phyloP scores from a whole-genome alignment of 345 rosid species.

The Aquilaria yunnanensis region DNA sequence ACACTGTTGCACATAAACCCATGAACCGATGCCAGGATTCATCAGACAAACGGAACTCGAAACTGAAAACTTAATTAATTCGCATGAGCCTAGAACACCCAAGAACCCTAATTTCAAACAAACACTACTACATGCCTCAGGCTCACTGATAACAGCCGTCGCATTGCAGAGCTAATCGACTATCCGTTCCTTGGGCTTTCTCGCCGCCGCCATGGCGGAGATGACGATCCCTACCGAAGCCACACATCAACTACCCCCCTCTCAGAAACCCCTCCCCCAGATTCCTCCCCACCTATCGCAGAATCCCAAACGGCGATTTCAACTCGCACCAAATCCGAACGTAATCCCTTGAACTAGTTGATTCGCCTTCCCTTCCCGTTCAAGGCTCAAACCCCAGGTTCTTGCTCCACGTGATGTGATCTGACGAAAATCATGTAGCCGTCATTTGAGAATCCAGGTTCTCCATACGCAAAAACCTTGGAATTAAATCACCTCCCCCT shows the following conservation, averaged over 20 bases:
- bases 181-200: conserved; percentile 26
- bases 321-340: too few species aligned
- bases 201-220: conserved; percentile 24
- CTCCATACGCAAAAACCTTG: conserved; percentile 2
- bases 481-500: conserved; percentile 8
- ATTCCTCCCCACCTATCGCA: neutral
- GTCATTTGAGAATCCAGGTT: conserved; percentile 5
- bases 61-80: too few species aligned
- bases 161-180: conserved; percentile 32
- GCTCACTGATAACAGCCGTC: conserved; percentile 28
- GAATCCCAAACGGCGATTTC: too few species aligned
- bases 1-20: too few species aligned
- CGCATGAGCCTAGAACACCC: neutral
- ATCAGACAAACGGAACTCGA: too few species aligned
- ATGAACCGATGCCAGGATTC: too few species aligned
- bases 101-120: conserved; percentile 11
- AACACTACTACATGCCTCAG: conserved; percentile 38
- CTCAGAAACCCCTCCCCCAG: neutral
- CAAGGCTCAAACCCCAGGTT: conserved; percentile 9
- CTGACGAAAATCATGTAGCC: conserved; percentile 14
- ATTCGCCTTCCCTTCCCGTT: conserved; percentile 14
- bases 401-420: conserved; percentile 15
- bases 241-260: conserved; percentile 20
- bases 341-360: neutral
- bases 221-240: conserved; percentile 19